phyloP scores from a whole-genome alignment of 1,284 basidiomycete species.

The Ustilago nuda region DNA sequence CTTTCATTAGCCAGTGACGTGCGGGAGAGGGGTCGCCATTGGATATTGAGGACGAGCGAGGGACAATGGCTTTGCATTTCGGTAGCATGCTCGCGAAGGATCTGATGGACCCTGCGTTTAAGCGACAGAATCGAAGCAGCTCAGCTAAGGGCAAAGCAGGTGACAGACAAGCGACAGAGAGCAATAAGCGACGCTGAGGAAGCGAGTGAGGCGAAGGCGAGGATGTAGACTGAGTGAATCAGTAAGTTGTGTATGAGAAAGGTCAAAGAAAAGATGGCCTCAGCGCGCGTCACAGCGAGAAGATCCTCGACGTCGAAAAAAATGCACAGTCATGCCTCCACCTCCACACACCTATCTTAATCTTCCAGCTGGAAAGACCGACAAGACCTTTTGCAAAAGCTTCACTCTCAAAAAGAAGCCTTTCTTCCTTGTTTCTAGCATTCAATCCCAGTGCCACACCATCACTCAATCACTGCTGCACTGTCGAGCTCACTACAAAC shows the following conservation, averaged over 20 bases:
- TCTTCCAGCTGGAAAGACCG: background rate
- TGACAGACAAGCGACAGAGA: background rate
- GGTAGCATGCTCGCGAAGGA: constrained; percentile 22
- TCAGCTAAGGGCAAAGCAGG: background rate
- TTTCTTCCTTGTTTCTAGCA: background rate
- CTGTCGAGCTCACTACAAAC: no score
- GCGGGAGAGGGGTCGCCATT: background rate
- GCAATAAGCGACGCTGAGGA: background rate
- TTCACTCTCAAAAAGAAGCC: background rate
- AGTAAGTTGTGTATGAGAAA: constrained; percentile 1
- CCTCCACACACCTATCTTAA: constrained; percentile 37
- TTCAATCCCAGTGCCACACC: background rate
- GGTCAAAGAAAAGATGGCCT: constrained; percentile 6
- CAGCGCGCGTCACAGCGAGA: constrained; percentile 17
- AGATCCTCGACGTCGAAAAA: background rate
- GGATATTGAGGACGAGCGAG: background rate
- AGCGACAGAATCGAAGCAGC: background rate
- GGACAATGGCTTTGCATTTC: constrained; percentile 26
- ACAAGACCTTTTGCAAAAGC: background rate
- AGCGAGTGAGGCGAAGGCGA: constrained; percentile 1
- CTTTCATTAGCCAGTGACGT: constrained; percentile 64
- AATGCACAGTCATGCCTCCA: constrained; percentile 41
- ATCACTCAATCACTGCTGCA: background rate
- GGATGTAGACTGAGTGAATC: constrained; percentile 1
- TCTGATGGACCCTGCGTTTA: background rate